A percentile compares a stretch with the other conserved stretches of the same genome.
Conservation (phyloP, 495 filamentous ascomycete species). For the Podospora pseudopauciseta region DNA sequence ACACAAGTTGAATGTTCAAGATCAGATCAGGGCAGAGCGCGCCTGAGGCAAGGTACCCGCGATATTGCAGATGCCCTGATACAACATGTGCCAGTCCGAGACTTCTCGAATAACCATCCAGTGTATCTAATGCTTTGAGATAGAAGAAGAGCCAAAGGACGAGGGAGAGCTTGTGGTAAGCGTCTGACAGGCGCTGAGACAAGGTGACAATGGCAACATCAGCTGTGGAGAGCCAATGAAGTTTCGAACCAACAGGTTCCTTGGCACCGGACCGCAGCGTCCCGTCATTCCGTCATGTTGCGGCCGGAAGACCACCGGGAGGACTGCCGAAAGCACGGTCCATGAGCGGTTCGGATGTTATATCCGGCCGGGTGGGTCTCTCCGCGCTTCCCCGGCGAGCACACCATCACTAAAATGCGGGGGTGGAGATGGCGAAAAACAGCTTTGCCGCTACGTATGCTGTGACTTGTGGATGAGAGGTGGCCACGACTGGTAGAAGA, state of each 20-base stretch:
- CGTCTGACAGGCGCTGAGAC: too few species aligned
- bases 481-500: not conserved
- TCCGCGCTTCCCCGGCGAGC: not conserved
- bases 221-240: too few species aligned
- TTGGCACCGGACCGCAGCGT: not conserved
- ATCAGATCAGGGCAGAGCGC: too few species aligned
- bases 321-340: not conserved
- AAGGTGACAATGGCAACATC: too few species aligned
- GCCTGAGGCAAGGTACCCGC: not conserved
- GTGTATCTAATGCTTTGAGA: too few species aligned
- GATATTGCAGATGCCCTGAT: not conserved
- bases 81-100: too few species aligned
- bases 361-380: not conserved
- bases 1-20: not conserved
- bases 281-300: not conserved
- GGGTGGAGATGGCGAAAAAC: slow-evolving; percentile 9
- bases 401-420: not conserved
- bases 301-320: slow-evolving; percentile 3
- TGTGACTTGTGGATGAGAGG: not conserved
- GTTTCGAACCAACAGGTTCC: not conserved
- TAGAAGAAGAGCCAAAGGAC: too few species aligned
- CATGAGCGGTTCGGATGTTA: not conserved
- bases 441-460: not conserved
- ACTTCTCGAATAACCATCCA: too few species aligned
- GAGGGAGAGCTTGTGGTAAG: too few species aligned